phyloP scores from a whole-genome alignment of 129 eudicot species.

The Heracleum sosnowskyi region DNA sequence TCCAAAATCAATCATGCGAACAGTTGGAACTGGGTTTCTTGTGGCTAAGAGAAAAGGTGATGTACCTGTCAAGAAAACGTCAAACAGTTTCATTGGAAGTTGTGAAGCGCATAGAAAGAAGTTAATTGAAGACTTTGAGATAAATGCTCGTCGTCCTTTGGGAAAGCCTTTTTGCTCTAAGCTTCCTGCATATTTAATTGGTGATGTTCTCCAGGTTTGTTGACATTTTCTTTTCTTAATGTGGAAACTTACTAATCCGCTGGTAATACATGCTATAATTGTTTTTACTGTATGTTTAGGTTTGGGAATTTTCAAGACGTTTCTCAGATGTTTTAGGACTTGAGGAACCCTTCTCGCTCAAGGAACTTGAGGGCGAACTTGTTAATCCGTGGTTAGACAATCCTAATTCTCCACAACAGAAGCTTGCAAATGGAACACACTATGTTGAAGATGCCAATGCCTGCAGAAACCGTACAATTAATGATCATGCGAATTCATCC shows the following conservation, averaged over 20 bases:
- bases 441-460: conserved; percentile 1
- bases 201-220: conserved; percentile 88
- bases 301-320: conserved; percentile 62
- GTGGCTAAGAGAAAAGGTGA: conserved; percentile 40
- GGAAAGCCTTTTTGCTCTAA: conserved; percentile 54
- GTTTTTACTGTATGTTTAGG: conserved; percentile 39
- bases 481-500: background rate
- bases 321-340: conserved; percentile 68
- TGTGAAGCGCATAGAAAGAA: conserved; percentile 27
- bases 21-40: conserved; percentile 69
- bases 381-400: conserved; percentile 69
- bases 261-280: conserved; percentile 1
- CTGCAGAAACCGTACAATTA: background rate
- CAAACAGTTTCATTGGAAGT: conserved; percentile 25
- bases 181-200: conserved; percentile 67
- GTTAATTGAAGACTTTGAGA: conserved; percentile 11
- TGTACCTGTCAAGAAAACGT: conserved; percentile 24
- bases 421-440: conserved; percentile 13
- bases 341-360: conserved; percentile 42
- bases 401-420: conserved; percentile 19
- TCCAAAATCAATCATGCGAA: conserved; percentile 28
- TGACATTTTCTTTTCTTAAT: background rate
- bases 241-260: background rate
- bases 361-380: conserved; percentile 62
- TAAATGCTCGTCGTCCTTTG: conserved; percentile 30